Base-by-base conservation (phyloP, 2,329 filamentous ascomycete species). In the Diaporthe sp. region DNA sequence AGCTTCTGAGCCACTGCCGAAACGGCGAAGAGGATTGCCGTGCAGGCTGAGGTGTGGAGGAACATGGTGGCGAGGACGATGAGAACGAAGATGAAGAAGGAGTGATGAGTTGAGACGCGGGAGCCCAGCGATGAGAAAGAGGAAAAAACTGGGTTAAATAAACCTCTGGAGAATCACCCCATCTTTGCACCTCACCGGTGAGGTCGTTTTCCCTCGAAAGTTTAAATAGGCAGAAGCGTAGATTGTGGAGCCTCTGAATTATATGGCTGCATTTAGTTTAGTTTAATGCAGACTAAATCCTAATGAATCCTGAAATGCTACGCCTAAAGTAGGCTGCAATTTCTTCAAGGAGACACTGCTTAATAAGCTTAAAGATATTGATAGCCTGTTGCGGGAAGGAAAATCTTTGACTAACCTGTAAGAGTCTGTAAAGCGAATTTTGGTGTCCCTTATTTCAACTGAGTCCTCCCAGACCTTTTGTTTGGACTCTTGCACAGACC, bases 1-100 rank as follows among this genome's bases (percentile, higher is more conserved):
- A 67, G 61, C 19, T 31, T 34, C 61, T 67, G 61, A 17, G 61
- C 61, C 19, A 49, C 3, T 34, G 61, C 42, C 17, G 61, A 67
- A 17, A 15, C 61, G 42, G 61, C 61, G 42, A 67, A 15, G 8
- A 67, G 19, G 28, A 67, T 17, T 49, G 44, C 42, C 0, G 28
- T 28, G 42, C 9, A 67, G 37, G 61, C 19, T 67, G 61, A n/a
- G 12, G 19, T n/a, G 28, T n/a, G 19, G 10, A 17, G 17, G 0
- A 67, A 49, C 61, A 67, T 67, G 17, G 0, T 25, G 28, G 42
- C 1, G 42, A 65, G 25, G 28, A 67, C 8, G 2, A 49, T 49
- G 61, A n/a, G 28, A 37, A 67, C 6, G 6, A 34, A 67, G 19
- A 37, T 67, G 28, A 25, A 22, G 25, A 42, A 61, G 22, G 4